phyloP scores from a whole-genome alignment of 148 eudicot species.

The Vaccinium vitisidaea region DNA sequence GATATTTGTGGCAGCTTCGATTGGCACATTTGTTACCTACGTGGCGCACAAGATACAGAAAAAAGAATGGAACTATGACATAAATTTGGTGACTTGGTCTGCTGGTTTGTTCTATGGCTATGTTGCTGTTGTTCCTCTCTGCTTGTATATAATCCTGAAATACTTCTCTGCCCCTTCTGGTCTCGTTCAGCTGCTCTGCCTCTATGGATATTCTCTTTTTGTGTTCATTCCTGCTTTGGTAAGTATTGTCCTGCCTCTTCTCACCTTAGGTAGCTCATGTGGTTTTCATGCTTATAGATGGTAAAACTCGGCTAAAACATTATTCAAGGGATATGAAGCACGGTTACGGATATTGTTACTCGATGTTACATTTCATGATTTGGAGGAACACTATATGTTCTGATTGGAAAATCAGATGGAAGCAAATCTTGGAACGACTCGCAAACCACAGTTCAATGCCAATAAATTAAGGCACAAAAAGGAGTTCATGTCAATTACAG shows the following conservation, averaged over 20 bases:
- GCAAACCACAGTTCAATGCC: background rate
- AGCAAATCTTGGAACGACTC: background rate
- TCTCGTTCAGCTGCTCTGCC: conserved; percentile 85
- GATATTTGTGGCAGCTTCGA: conserved; percentile 91
- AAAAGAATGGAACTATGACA: conserved; percentile 88
- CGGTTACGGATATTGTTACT: background rate
- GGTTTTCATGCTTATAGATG: background rate
- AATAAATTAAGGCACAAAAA: background rate
- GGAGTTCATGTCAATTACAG: background rate
- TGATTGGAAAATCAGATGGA: background rate
- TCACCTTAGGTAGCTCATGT: background rate
- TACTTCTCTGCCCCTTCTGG: conserved; percentile 98
- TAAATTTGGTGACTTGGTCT: conserved; percentile 91
- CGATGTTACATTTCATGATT: background rate
- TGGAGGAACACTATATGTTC: background rate
- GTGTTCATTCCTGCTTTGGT: conserved; percentile 94
- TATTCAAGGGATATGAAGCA: background rate
- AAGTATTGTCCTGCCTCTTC: conserved; percentile 23
- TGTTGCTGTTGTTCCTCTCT: conserved; percentile 74
- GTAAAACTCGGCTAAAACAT: background rate
- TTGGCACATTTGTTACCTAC: conserved; percentile 91
- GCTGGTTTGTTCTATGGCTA: conserved; percentile 97
- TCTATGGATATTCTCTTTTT: conserved; percentile 85
- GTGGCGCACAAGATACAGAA: conserved; percentile 79
- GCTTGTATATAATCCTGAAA: conserved; percentile 77